Evolutionary conservation across 805 yeast species (phyloP).

Genomic region (Danielozyma ontarioensis): DNA sequence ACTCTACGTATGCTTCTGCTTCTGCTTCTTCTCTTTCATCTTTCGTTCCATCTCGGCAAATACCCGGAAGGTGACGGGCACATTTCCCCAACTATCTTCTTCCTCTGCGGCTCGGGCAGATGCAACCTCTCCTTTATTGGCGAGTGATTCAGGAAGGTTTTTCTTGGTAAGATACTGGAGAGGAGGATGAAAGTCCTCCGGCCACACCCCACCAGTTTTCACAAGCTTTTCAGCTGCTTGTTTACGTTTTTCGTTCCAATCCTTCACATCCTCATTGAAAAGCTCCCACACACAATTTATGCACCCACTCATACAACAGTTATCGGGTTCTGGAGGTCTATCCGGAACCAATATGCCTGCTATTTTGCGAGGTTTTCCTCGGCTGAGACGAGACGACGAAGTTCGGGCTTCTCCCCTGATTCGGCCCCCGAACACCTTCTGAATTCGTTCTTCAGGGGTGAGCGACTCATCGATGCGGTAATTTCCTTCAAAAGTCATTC

Average conservation of each 20-base stretch:
- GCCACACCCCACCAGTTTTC: constrained; percentile 39
- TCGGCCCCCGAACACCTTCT: constrained; percentile 51
- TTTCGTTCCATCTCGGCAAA: constrained; percentile 80
- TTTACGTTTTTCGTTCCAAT: constrained; percentile 63
- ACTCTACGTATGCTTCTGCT: constrained; percentile 49
- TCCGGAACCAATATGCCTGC: constrained; percentile 74
- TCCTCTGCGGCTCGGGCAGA: constrained; percentile 15
- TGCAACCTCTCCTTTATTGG: constrained; percentile 15
- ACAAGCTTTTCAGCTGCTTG: constrained; percentile 47
- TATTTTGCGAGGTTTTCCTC: constrained; percentile 33
- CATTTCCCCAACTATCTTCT: constrained; percentile 38
- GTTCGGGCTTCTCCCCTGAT: constrained; percentile 47
- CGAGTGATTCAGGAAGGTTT: constrained; percentile 33
- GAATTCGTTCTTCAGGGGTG: constrained; percentile 44
- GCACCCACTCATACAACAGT: constrained; percentile 97
- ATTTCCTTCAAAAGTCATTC: constrained; percentile 26
- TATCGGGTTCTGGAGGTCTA: constrained; percentile 87
- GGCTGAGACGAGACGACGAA: constrained; percentile 29
- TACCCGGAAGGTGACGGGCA: constrained; percentile 72
- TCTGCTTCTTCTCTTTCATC: constrained; percentile 41
- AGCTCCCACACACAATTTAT: constrained; percentile 96
- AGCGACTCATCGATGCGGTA: constrained; percentile 18
- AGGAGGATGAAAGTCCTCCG: constrained; percentile 39
- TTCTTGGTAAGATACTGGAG: constrained; percentile 21
- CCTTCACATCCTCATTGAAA: constrained; percentile 79